phyloP scores from a whole-genome alignment of 768 basidiomycete species.

The Stropharia rugosoannulata region DNA sequence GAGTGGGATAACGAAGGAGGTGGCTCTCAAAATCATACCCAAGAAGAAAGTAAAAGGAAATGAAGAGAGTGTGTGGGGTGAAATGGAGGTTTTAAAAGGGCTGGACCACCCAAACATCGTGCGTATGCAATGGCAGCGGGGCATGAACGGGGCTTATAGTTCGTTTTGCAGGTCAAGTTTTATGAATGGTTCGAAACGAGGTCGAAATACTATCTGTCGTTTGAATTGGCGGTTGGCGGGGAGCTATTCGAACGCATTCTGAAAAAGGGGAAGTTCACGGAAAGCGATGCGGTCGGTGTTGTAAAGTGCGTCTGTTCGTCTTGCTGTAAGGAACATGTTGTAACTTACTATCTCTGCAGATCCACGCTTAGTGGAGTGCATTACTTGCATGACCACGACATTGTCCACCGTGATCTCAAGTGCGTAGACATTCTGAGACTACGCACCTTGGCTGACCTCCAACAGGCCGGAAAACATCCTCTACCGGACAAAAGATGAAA shows the following conservation, averaged over 20 bases:
- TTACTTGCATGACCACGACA: constrained; percentile 89
- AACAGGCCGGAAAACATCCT: constrained; percentile 95
- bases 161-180: constrained; percentile 73
- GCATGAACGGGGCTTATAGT: not conserved
- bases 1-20: constrained; percentile 58
- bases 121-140: constrained; percentile 17
- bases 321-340: not conserved
- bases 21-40: constrained; percentile 86
- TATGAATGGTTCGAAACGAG: constrained; percentile 96
- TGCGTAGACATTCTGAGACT: constrained; percentile 26
- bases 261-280: constrained; percentile 88
- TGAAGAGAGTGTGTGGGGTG: constrained; percentile 84
- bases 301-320: constrained; percentile 50
- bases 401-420: constrained; percentile 98
- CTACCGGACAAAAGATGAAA: constrained; percentile 72
- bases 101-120: constrained; percentile 93
- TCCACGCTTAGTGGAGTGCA: constrained; percentile 83
- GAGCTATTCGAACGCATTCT: constrained; percentile 92
- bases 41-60: constrained; percentile 97
- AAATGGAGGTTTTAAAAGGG: constrained; percentile 91
- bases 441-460: not conserved
- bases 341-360: constrained; percentile 33
- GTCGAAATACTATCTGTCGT: constrained; percentile 92
- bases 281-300: constrained; percentile 82
- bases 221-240: constrained; percentile 92